phyloP scores from a whole-genome alignment of 805 yeast species.

The Deakozyma indianensis region DNA sequence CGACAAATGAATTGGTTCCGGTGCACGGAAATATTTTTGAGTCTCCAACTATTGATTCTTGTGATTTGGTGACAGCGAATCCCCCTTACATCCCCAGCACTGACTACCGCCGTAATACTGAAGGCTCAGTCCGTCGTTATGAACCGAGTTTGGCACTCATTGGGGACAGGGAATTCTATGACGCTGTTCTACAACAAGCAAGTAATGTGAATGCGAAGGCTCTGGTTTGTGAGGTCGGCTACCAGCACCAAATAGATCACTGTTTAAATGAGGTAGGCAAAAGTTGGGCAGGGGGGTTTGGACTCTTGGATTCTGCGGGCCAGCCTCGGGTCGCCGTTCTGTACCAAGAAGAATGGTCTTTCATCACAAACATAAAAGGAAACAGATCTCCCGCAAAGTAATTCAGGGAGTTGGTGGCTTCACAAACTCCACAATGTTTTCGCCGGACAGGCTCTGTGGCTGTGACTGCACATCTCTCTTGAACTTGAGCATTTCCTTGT shows the following conservation, averaged over 20 bases:
- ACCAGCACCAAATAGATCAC: constrained; percentile 36
- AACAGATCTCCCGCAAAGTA: not conserved
- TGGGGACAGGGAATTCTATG: constrained; percentile 63
- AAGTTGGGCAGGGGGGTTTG: not conserved
- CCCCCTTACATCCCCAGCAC: constrained; percentile 70
- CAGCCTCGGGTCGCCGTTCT: not conserved
- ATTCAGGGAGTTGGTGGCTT: too few relatives aligned
- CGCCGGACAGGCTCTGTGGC: not conserved
- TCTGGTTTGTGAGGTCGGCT: constrained; percentile 71
- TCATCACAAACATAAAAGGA: not conserved
- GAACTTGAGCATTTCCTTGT: not conserved
- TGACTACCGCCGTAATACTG: constrained; percentile 34
- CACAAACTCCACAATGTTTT: not conserved
- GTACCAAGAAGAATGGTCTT: not conserved
- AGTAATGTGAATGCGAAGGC: constrained; percentile 30
- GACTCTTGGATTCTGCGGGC: not conserved
- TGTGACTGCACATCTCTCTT: not conserved
- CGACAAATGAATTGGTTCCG: constrained; percentile 4
- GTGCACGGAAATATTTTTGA: constrained; percentile 5
- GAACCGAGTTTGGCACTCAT: constrained; percentile 75
- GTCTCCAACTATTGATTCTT: constrained; percentile 2
- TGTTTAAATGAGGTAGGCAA: constrained; percentile 16
- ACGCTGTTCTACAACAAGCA: constrained; percentile 35
- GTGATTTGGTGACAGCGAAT: constrained; percentile 58
- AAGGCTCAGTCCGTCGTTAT: constrained; percentile 47